Evolutionary conservation across 164 flowering plant species (phyloP), one percentile per base, ranked within the genome.

Genomic region (Macadamia tetraphylla): DNA sequence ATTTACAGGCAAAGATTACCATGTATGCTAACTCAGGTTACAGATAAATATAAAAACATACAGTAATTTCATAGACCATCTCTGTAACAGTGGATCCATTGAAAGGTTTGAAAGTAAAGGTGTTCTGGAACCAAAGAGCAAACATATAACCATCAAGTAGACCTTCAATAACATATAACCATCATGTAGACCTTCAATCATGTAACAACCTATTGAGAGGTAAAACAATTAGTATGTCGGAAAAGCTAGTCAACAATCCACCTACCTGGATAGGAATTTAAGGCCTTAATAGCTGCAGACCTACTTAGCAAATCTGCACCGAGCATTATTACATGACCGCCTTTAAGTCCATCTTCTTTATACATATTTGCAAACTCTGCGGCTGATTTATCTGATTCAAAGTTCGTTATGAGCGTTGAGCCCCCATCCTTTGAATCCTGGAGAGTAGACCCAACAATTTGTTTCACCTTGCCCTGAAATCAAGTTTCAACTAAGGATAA

Each of bases 241-340:
- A 30, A 23, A 10, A 29, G 23, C 3, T 18, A 29, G 17, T 6
- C 43, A 52, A 3, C 14, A 64, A n/a, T 23, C 44, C 58, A 58
- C 75, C 42, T 73, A 92, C 98, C 99, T 70, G 98, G 97, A 81
- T 86, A 90, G 9, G 89, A 93, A 68, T 73, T 91, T 64, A 92
- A 74, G 40, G 99, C 97, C 82, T 89, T 90, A 72, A 82, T 61
- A 6, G 97, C 94, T 35, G 98, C 97, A 74, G 85, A 76, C 78
- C 69, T 81, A 83, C 96, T 92, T 62, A 83, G 82, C 64, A 90
- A 85, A 77, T 95, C 99, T 29, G 96, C 97, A 64, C 98, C 98
- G 68, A 95, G 94, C 97, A 95, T 95, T 75, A 95, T 92, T 13
- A 86, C 92, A 84, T 95, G 99, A 55, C 99, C 98, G 75, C 99